Evolutionary conservation across 352 stramenopile genomes (phyloP).

Genomic region (Globisporangium yorkense): DNA sequence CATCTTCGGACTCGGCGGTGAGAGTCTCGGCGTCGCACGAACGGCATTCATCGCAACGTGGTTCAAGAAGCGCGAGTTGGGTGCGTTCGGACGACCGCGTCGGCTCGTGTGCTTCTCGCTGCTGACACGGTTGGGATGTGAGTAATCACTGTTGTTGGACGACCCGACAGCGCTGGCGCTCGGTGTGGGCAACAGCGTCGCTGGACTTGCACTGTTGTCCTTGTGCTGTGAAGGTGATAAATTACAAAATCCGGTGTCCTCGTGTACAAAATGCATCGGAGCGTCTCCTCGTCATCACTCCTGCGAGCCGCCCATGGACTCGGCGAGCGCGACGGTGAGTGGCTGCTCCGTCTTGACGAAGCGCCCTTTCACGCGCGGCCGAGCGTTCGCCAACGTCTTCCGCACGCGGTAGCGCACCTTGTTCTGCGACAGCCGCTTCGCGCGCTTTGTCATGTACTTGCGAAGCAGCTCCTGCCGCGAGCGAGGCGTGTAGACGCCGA

Average conservation of each 20-base stretch:
- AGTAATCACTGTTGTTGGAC: neutral
- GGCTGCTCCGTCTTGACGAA: slow-evolving; percentile 82
- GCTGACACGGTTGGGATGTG: neutral
- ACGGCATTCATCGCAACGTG: slow-evolving; percentile 71
- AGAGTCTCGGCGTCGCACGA: slow-evolving; percentile 70
- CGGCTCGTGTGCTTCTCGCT: neutral
- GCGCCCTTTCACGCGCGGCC: slow-evolving; percentile 68
- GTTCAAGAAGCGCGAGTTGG: slow-evolving; percentile 77
- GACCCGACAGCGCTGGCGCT: slow-evolving; percentile 58
- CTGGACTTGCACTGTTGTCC: slow-evolving; percentile 47
- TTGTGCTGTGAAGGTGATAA: slow-evolving; percentile 1
- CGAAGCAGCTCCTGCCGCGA: slow-evolving; percentile 56
- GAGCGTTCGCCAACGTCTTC: slow-evolving; percentile 75
- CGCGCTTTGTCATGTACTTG: slow-evolving; percentile 80
- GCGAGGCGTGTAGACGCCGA: slow-evolving; percentile 63
- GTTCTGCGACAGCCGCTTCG: slow-evolving; percentile 62
- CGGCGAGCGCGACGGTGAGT: slow-evolving; percentile 55
- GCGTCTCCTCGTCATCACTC: neutral
- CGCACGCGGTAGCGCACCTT: slow-evolving; percentile 76
- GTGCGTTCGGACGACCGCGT: slow-evolving; percentile 9
- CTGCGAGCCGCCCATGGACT: slow-evolving; percentile 20
- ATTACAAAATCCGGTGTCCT: neutral
- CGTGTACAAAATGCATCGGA: neutral
- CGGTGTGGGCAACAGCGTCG: slow-evolving; percentile 67
- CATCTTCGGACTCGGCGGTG: slow-evolving; percentile 85